These are phyloP conservation scores for Suillus luteus DNA, from an alignment of 768 basidiomycete species.

Conservation along the genomic window DNA sequence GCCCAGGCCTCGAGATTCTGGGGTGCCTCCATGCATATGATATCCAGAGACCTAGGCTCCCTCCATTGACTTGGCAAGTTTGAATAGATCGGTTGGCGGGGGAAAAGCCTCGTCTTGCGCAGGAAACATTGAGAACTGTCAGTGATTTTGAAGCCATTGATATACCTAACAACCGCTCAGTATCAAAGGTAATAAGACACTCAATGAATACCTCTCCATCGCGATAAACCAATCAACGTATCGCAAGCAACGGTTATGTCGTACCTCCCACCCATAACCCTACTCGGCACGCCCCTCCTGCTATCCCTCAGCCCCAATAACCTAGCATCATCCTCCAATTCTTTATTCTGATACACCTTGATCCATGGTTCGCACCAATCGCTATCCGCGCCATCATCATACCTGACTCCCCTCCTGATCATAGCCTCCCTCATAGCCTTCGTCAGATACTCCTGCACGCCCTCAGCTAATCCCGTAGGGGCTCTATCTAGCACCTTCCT, in stretches of 20 bases:
- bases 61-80: neutral
- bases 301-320: conserved; percentile 1
- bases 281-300: neutral
- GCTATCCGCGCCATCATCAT: neutral
- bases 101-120: neutral
- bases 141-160: neutral
- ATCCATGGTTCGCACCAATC: neutral
- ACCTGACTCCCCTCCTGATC: neutral
- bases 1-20: neutral
- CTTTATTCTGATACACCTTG: neutral
- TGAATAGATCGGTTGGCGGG: neutral
- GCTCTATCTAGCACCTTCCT: neutral
- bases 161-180: neutral
- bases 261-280: neutral
- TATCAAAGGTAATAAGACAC: neutral
- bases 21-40: neutral
- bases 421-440: conserved; percentile 5
- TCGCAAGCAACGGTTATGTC: conserved; percentile 4
- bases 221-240: conserved; percentile 2
- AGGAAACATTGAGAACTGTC: neutral
- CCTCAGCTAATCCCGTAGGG: neutral
- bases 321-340: conserved; percentile 4
- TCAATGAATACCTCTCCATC: conserved; percentile 7
- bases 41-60: neutral
- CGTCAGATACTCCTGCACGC: neutral